Evolutionary conservation across 2,329 filamentous ascomycete genomes (phyloP), one percentile per base, ranked within the genome.

Genomic region (Colletotrichum tamarilloi): DNA sequence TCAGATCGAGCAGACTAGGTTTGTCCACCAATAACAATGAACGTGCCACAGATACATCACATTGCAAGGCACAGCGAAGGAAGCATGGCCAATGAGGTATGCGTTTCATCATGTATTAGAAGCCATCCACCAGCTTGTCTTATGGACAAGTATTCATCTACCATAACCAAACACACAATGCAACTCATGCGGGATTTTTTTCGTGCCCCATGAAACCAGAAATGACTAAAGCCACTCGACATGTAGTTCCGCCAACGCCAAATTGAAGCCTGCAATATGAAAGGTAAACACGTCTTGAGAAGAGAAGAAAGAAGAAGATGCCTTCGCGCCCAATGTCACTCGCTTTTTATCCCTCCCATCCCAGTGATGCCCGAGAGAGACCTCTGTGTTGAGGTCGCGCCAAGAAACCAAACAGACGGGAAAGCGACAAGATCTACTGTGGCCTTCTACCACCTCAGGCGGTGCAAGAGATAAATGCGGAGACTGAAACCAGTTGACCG

Each of bases 401-500:
- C 22, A 46, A 73, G 71, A 71, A 71, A 71, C 62, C 71, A 71
- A 42, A 59, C 64, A 49, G 56, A 67, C 65, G 56, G 62, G 62
- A 49, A 73, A 73, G 71, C 71, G 62, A 71, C 67, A 71, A 71
- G 60, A 73, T 66, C 67, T 73, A 71, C 38, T 62, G 67, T 62
- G 71, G 67, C 71, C 52, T 70, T 73, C 67, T 73, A 62, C 71
- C 71, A 71, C 28, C 49, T 66, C 56, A 22, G 56, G 71, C 71
- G 60, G 56, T 55, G 58, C 64, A 73, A 46, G 59, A 74, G 65
- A 28, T 76, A 65, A 66, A 59, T 71, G 68, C 49, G 66, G 63
- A 63, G 69, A 68, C 59, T 71, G 62, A 75, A 75, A 77, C 78
- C 52, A 76, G 74, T 74, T 62, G 68, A 70, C 69, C 74, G 74